Base-by-base conservation (phyloP, 164 flowering plant species). In the Echeveria elegans region DNA sequence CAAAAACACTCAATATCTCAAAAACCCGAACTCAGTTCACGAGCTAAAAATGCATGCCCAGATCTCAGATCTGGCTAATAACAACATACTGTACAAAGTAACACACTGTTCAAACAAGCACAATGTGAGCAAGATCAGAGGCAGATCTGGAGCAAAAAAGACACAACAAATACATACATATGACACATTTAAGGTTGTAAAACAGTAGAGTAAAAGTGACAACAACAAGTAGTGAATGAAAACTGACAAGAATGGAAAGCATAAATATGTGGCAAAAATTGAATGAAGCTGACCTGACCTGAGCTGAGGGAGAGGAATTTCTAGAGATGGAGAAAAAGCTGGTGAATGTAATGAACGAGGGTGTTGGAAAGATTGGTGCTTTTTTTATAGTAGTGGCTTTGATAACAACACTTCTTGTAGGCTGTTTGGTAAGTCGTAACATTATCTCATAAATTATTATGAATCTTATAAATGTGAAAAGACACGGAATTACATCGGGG, bases 231-330 rank as follows among this genome's bases (percentile, higher is more conserved):
- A 43, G 14, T 14, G n/a, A 12, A 43, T 14, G 5, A 56, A 12
- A 11, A 4, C 0, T 19, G n/a, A 2, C 32, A 6, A 28, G 2
- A 2, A 26, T 11, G 23, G 32, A 29, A 26, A 56, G 61, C 23
- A 56, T 43, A 12, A 15, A 56, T 12, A 28, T 28, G 34, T 43
- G 43, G 41, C 16, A 56, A 28, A 16, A 56, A 29, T 56, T 28
- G 47, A 43, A 34, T 34, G 37, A 34, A 7, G 5, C 28, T 32
- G 28, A 12, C 32, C 61, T 56, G 61, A 56, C 61, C 61, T 56
- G 61, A 26, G 61, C 61, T 56, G 61, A 26, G 61, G 61, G 32
- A 56, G 32, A 56, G 56, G 50, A 45, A 45, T 45, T 45, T 34
- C 37, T 34, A 24, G 32, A 56, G 61, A 26, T 56, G 61, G 61